A percentile compares a stretch with the other conserved stretches of the same genome.
phyloP scores from a whole-genome alignment of 2,329 filamentous ascomycete species.

The Coniochaeta sp. region DNA sequence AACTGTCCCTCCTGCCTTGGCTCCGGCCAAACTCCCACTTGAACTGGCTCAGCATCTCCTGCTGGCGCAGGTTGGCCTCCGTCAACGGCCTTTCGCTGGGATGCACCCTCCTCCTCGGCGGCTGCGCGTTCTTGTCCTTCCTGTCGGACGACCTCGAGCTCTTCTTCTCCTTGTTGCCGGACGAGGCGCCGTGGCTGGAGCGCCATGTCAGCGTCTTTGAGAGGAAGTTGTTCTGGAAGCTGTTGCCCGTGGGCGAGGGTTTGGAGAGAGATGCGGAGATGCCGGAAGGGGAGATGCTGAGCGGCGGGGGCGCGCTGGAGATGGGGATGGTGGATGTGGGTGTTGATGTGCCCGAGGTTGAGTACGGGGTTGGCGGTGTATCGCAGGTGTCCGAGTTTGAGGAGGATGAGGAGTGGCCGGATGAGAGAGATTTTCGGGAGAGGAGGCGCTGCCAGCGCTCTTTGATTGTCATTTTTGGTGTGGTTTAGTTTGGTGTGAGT shows the following conservation, averaged over 20 bases:
- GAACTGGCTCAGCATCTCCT: constrained; percentile 36
- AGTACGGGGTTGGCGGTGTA: neutral
- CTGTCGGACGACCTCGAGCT: neutral
- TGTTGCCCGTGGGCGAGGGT: neutral
- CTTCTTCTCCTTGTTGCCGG: neutral
- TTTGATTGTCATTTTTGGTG: constrained; percentile 11
- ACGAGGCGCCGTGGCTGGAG: neutral
- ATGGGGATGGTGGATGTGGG: neutral
- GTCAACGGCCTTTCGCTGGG: constrained; percentile 38
- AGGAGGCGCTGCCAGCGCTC: constrained; percentile 10
- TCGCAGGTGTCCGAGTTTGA: neutral
- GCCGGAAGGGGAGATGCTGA: neutral
- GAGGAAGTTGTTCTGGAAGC: constrained; percentile 1
- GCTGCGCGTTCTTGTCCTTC: constrained; percentile 1
- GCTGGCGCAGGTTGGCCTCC: constrained; percentile 35
- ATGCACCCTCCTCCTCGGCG: constrained; percentile 18
- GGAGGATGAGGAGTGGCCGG: constrained; percentile 2
- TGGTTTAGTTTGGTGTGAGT: neutral
- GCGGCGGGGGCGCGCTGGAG: neutral
- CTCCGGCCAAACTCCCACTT: constrained; percentile 35
- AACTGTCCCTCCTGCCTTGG: constrained; percentile 1
- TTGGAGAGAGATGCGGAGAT: constrained; percentile 1
- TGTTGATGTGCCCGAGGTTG: neutral
- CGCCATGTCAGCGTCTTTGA: constrained; percentile 8
- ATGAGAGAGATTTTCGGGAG: constrained; percentile 7